Percentiles rank a stretch among this genome's conserved stretches.
These are phyloP conservation scores for Schizochytrium sp. DNA, from an alignment of 108 stramenopile genomes.

Conservation along the genomic window DNA sequence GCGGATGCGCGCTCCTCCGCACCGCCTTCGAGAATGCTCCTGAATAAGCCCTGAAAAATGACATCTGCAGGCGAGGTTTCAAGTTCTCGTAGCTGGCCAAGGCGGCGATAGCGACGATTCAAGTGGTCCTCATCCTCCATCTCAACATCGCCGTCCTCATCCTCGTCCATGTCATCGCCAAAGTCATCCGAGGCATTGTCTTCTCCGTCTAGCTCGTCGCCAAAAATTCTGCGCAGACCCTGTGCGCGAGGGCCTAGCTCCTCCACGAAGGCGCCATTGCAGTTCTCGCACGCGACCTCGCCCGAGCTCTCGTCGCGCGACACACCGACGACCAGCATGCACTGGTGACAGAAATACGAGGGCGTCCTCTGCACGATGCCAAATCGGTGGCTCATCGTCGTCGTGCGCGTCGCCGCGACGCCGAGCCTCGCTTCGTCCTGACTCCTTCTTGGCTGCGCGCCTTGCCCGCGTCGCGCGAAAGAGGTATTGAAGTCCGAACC, in stretches of 20 bases:
- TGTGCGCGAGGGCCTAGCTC: neutral
- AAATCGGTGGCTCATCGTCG: neutral
- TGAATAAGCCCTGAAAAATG: no score
- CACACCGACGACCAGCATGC: neutral
- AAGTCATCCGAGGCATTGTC: neutral
- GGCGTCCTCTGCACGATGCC: neutral
- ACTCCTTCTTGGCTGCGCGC: no score
- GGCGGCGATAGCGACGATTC: no score
- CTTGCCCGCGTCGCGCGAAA: no score
- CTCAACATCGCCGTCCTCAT: no score
- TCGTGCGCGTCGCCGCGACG: neutral
- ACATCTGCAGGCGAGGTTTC: no score
- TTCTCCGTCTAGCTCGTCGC: neutral
- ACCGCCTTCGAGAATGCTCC: no score
- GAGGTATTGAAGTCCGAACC: no score
- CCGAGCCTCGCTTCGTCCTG: neutral
- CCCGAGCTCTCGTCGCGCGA: neutral
- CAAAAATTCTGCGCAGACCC: neutral
- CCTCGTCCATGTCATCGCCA: no score
- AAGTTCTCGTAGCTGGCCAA: no score
- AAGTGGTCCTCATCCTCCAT: no score
- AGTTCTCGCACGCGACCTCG: neutral
- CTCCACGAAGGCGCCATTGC: neutral
- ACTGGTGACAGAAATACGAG: neutral
- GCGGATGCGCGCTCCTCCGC: no score